A percentile compares a stretch with the other conserved stretches of the same genome.
Evolutionary conservation across 768 basidiomycete genomes (phyloP).

Genomic region (Rubroboletus satanas): DNA sequence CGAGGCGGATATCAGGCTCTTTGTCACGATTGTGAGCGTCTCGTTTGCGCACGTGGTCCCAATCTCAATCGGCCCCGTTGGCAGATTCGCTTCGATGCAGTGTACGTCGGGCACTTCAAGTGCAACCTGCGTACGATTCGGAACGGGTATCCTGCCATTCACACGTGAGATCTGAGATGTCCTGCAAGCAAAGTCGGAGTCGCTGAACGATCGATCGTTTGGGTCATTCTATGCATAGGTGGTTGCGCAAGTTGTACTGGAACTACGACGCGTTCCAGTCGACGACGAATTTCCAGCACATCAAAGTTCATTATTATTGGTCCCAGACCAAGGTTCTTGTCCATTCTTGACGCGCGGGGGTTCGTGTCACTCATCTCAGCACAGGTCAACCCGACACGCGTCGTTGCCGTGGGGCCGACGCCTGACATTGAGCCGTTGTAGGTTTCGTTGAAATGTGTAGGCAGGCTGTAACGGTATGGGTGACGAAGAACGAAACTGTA

Average conservation of each 20-base stretch:
- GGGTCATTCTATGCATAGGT: conserved; percentile 38
- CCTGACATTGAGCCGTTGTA: conserved; percentile 64
- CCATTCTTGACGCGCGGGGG: neutral
- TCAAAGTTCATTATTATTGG: conserved; percentile 44
- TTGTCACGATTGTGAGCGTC: conserved; percentile 78
- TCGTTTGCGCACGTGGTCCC: neutral
- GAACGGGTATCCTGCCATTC: conserved; percentile 79
- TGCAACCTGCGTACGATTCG: conserved; percentile 87
- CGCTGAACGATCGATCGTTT: neutral
- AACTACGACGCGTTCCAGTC: conserved; percentile 81
- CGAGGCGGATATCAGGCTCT: conserved; percentile 82
- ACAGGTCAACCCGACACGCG: conserved; percentile 73
- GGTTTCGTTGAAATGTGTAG: neutral
- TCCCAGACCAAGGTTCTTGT: conserved; percentile 25
- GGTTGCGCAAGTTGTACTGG: conserved; percentile 91
- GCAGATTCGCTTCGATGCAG: conserved; percentile 85
- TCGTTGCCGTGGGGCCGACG: conserved; percentile 74
- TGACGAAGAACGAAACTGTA: neutral
- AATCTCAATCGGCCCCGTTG: neutral
- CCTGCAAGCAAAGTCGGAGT: neutral
- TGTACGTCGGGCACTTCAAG: conserved; percentile 91
- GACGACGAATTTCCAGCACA: conserved; percentile 84
- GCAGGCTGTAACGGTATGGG: neutral
- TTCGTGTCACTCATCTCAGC: neutral
- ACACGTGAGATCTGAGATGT: conserved; percentile 37